Conservation (phyloP, 2,329 filamentous ascomycete species). For the Colletotrichum trifolii region DNA sequence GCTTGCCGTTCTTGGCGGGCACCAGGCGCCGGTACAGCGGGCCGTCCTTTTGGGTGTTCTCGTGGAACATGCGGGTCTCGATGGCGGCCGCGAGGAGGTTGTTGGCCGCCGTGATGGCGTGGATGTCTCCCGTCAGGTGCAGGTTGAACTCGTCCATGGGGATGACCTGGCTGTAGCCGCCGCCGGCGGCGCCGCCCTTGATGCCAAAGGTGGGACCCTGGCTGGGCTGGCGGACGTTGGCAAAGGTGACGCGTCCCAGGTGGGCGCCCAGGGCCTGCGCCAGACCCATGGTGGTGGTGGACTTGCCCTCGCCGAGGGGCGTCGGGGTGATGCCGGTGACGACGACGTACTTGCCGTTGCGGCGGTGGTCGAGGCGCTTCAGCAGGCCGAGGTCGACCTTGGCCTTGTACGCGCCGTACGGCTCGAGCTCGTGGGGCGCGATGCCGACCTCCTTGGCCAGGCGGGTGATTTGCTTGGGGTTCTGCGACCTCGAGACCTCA, state of each 20-base stretch:
- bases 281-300: constrained; percentile 95
- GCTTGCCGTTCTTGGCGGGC: constrained; percentile 88
- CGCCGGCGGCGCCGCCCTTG: constrained; percentile 96
- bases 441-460: constrained; percentile 91
- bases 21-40: constrained; percentile 89
- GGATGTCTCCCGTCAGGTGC: constrained; percentile 96
- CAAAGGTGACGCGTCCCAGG: constrained; percentile 87
- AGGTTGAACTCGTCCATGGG: constrained; percentile 99
- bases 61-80: constrained; percentile 98
- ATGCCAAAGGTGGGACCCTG: constrained; percentile 99
- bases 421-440: constrained; percentile 87
- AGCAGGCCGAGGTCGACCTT: constrained; percentile 89
- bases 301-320: constrained; percentile 96
- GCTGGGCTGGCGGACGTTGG: constrained; percentile 96
- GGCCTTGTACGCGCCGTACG: constrained; percentile 94
- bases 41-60: constrained; percentile 92
- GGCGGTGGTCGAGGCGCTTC: constrained; percentile 86
- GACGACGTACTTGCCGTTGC: constrained; percentile 89
- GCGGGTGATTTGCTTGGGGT: constrained; percentile 89
- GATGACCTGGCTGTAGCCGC: constrained; percentile 98
- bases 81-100: constrained; percentile 96
- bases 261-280: constrained; percentile 93
- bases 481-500: constrained; percentile 87
- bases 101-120: constrained; percentile 96
- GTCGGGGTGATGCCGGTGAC: constrained; percentile 97